Conservation (phyloP, 2,329 filamentous ascomycete genomes). For the Pseudopyricularia cyperi region DNA sequence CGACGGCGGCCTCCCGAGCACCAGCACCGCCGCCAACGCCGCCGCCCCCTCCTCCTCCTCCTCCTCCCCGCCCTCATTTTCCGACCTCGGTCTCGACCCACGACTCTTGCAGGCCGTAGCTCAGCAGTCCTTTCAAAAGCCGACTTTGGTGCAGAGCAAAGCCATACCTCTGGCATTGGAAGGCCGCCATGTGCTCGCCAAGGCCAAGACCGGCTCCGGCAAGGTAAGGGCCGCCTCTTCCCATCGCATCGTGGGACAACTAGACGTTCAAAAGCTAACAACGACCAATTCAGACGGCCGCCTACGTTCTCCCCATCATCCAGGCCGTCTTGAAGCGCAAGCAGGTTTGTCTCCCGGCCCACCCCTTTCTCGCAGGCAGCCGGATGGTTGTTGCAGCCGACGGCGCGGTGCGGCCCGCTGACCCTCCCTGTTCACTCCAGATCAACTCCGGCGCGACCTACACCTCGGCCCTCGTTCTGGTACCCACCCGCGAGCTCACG, state of each 20-base stretch:
- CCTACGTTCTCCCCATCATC: slow-evolving; percentile 82
- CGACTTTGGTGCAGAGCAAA: slow-evolving; percentile 78
- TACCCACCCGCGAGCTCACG: slow-evolving; percentile 88
- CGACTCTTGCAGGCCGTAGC: slow-evolving; percentile 77
- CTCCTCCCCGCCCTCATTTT: slow-evolving; percentile 44
- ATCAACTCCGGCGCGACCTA: slow-evolving; percentile 30
- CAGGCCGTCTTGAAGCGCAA: slow-evolving; percentile 74
- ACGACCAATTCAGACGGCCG: slow-evolving; percentile 51
- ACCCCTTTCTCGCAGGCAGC: too few species aligned
- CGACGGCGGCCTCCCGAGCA: slow-evolving; percentile 11
- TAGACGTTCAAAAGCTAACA: not conserved
- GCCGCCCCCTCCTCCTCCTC: not conserved
- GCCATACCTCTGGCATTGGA: slow-evolving; percentile 80
- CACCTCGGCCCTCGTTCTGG: slow-evolving; percentile 73
- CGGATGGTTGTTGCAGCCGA: not conserved
- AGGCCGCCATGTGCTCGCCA: slow-evolving; percentile 80
- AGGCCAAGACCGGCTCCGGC: slow-evolving; percentile 88
- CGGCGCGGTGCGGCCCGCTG: not conserved
- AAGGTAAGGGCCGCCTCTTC: slow-evolving; percentile 32
- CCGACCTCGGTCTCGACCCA: slow-evolving; percentile 67
- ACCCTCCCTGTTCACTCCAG: slow-evolving; percentile 15
- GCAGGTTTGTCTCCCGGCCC: slow-evolving; percentile 11
- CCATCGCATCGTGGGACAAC: too few species aligned
- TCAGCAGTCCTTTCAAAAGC: slow-evolving; percentile 69
- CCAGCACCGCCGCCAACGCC: slow-evolving; percentile 2